Evolutionary conservation across 2,329 filamentous ascomycete species (phyloP).

Genomic region (Fusarium piperis): DNA sequence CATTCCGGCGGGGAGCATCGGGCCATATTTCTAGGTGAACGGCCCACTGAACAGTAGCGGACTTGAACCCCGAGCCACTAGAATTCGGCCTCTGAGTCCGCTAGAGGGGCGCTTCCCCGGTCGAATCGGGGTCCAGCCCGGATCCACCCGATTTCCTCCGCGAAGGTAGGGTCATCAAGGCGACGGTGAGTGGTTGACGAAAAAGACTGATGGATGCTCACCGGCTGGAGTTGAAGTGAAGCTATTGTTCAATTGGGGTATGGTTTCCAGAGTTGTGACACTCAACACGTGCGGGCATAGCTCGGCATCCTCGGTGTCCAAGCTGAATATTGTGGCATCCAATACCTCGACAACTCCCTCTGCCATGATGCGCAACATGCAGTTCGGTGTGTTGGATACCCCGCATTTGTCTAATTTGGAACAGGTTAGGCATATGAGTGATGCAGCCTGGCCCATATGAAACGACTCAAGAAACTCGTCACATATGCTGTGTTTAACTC

Average conservation of each 20-base stretch:
- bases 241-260: not conserved
- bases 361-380: not conserved
- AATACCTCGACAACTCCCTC: not conserved
- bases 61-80: slow-evolving; percentile 23
- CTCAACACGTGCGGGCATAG: slow-evolving; percentile 4
- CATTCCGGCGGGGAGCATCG: slow-evolving; percentile 29
- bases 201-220: not conserved
- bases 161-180: slow-evolving; percentile 13
- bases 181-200: slow-evolving; percentile 14
- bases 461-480: not conserved
- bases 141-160: slow-evolving; percentile 31
- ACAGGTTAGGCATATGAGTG: not conserved
- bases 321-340: not conserved
- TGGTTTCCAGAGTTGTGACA: not conserved
- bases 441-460: not conserved
- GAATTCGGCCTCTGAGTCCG: slow-evolving; percentile 20
- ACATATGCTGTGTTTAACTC: not conserved
- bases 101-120: slow-evolving; percentile 24
- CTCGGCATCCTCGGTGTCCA: slow-evolving; percentile 21
- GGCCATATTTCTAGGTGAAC: slow-evolving; percentile 34
- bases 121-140: slow-evolving; percentile 27
- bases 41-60: slow-evolving; percentile 29
- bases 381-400: not conserved
- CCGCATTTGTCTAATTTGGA: slow-evolving; percentile 12
- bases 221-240: not conserved